A percentile compares a stretch with the other conserved stretches of the same genome.
These are phyloP conservation scores for Escovopsis weberi DNA, from an alignment of 2,329 filamentous ascomycete genomes.

Conservation along the genomic window DNA sequence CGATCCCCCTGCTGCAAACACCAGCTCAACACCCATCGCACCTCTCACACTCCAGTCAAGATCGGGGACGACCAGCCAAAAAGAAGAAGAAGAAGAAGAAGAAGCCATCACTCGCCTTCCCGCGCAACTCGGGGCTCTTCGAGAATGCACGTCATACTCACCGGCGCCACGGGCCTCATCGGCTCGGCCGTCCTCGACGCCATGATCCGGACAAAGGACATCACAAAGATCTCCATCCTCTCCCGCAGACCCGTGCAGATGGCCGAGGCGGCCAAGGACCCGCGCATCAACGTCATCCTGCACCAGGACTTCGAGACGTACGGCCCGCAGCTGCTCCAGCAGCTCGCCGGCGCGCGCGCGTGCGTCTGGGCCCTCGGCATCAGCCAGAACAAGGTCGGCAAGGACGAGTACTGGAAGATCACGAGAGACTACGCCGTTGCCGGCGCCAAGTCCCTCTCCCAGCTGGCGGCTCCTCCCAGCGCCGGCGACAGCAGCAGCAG, in stretches of 20 bases:
- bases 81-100: too few relatives aligned
- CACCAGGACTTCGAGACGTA: slow-evolving; percentile 54
- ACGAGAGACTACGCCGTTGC: slow-evolving; percentile 51
- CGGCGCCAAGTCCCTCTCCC: slow-evolving; percentile 45
- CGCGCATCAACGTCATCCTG: slow-evolving; percentile 49
- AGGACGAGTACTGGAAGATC: slow-evolving; percentile 54
- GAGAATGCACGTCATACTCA: slow-evolving; percentile 49
- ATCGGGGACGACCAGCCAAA: too few relatives aligned
- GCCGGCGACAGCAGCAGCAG: too few relatives aligned
- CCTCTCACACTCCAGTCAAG: too few relatives aligned
- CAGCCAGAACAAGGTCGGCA: slow-evolving; percentile 42
- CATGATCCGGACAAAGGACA: slow-evolving; percentile 37
- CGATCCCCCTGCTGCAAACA: too few relatives aligned
- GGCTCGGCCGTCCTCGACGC: slow-evolving; percentile 46
- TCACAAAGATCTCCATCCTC: slow-evolving; percentile 55
- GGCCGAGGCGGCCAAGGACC: slow-evolving; percentile 40
- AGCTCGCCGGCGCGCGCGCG: slow-evolving; percentile 49
- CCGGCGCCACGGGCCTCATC: slow-evolving; percentile 53
- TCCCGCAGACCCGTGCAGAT: slow-evolving; percentile 49
- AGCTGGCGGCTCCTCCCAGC: slow-evolving; percentile 13
- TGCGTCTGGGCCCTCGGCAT: slow-evolving; percentile 64
- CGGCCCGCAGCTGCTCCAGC: slow-evolving; percentile 35
- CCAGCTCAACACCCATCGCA: too few relatives aligned
- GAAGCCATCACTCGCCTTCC: too few relatives aligned
- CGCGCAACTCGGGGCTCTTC: neutral